Base-by-base conservation (phyloP, 176 grass and related monocot genomes). In the Triticum timopheevii region DNA sequence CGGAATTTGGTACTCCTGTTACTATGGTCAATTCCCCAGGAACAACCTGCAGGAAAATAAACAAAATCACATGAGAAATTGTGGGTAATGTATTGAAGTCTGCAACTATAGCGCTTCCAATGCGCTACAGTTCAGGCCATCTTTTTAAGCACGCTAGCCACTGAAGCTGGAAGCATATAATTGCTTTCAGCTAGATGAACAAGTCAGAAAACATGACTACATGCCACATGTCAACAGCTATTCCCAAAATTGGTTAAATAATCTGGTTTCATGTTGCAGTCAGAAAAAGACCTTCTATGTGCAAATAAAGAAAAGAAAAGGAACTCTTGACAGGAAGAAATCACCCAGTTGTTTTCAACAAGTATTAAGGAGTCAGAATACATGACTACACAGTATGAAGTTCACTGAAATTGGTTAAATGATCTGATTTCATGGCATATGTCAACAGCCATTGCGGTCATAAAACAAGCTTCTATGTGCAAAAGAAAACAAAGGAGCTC, bases 1-100 rank as follows among this genome's bases (percentile, higher is more conserved):
- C 97, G 76, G 94, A 97, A 93, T 97, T 99, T 7, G 97, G 97
- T 23, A 99, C 92, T 80, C 97, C 97, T 59, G 94, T 94, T 90
- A 99, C 89, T 82, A 99, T 61, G 79, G 94, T 97, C 61, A 99
- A 86, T 77, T 99, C 97, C 70, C 94, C 92, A 78, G 97, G 94
- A 68, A 90, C 81, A 69, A 99, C 92, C 97, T 99, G 82, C 77
- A 80, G 31, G 30, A 85, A 84, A 73, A 88, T 16, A 20, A 78
- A 80, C 39, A 83, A 28, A 79, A 76, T 27, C 47, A 67, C 23
- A 44, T 76, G 72, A 86, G 10, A 84, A 23, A 80, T 49, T 3
- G 7, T 52, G 42, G 31, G 58, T 75, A 39, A 66, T 80, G 31
- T 20, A 85, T 70, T 42, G 49, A 80, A 78, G 67, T 17, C 33